Evolutionary conservation across 2,329 filamentous ascomycete species (phyloP), one percentile per base, ranked within the genome.

Genomic region (Monosporascus sp.): DNA sequence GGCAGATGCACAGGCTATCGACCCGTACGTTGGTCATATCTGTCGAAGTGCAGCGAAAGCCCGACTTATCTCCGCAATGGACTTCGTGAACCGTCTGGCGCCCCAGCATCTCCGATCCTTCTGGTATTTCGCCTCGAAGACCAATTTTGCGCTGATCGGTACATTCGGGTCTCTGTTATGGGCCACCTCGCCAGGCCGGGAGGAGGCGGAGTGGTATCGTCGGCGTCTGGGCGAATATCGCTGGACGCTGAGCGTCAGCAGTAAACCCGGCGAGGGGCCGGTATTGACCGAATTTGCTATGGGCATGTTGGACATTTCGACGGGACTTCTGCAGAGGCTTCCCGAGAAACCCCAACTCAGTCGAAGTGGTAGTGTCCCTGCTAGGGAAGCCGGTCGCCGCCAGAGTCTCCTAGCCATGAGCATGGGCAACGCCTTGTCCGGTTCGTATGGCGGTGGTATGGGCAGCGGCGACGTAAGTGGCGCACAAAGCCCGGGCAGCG

Each of bases 31-130:
- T 49, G 83, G 91, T 52, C 90, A 95, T 71, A 96, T 97, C 62
- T 96, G 92, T 71, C 91, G 93, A 51, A 92, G 87, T 53, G 93
- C 93, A 4, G 93, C 93, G 51, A 97, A 97, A 70, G 95, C 93
- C 0, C 87, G 93, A 6, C 81, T 97, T 36, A 96, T 97, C 66
- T 95, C 90, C 22, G 91, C 92, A 59, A 96, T 97, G 89, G 93
- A 97, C 69, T 96, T 97, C 71, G 91, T 96, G 63, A 97, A 97
- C 72, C 87, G 93, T 0, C 82, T 97, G 34, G 91, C 88, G 45
- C 90, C 91, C 0, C 84, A 86, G 37, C 92, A 97, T 64, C 80
- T 97, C 31, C 85, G 87, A n/a, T 83, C 90, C 0, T 97, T 97
- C 73, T 97, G 93, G 93, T 92, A 89, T 67, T 93, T 92, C 66